Evolutionary conservation across 2,329 filamentous ascomycete genomes (phyloP), one percentile per base, ranked within the genome.

Genomic region (Thyridium curvatum): DNA sequence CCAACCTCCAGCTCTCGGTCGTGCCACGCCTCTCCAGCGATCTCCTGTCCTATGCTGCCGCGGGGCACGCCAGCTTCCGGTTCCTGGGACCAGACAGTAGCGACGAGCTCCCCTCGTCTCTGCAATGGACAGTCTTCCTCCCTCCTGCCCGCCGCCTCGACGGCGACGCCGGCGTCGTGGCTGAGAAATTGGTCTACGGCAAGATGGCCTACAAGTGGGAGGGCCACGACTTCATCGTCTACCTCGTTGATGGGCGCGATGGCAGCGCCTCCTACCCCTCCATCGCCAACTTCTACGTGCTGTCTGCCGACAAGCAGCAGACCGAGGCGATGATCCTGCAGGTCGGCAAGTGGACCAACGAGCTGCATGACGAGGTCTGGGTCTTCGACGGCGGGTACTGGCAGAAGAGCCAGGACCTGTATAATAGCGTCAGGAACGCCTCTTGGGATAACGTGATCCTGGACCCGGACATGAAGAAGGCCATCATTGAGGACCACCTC

Each of bases 381-480:
- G 77, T 86, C 0, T 86, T 77, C 49, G 80, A 86, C 46, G 53
- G 68, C 12, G 77, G 79, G 4, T 64, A 43, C 30, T 86, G 82
- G 82, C 62, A 71, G 52, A 84, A 84, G 61, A 77, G 65, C 51
- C 61, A 60, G 4, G 75, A 79, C 45, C 64, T 86, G 16, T 86
- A 68, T 58, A 51, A 72, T 8, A 78, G 68, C 51, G 61, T 72
- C 13, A 64, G 68, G 51, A 71, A 74, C 34, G 61, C 77, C 1
- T 66, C 65, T 18, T 86, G 80, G 82, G 71, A 77, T 10, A 71
- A 75, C 46, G 81, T 86, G 3, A 85, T 86, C 35, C 65, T 86
- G 8, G 77, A 84, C 18, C 60, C 72, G 18, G 62, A 62, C 9
- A 82, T 82, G 73, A 86, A 86, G 63, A 68, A 73, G 45, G 60